Evolutionary conservation across 352 stramenopile species (phyloP).

Genomic region (Elongisporangium anandrum): DNA sequence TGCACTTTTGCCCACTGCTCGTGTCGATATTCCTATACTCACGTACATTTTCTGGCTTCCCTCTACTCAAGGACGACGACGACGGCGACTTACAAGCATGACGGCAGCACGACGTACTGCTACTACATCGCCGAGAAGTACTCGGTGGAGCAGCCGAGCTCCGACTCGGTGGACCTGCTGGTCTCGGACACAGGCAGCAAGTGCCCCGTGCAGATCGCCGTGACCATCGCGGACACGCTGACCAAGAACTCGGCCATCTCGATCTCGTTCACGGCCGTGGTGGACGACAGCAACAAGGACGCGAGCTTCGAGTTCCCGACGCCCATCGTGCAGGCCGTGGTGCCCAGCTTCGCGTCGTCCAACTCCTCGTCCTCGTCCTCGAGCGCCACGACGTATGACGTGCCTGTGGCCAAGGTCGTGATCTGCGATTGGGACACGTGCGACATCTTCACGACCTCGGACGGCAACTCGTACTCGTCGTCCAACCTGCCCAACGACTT

Average conservation of each 20-base stretch:
- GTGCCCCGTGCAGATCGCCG: conserved; percentile 64
- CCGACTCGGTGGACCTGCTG: conserved; percentile 32
- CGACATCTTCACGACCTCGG: conserved; percentile 48
- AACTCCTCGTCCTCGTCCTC: conserved; percentile 21
- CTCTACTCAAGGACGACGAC: background rate
- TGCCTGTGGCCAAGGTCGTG: conserved; percentile 65
- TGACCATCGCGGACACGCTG: conserved; percentile 50
- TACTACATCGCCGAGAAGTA: conserved; percentile 72
- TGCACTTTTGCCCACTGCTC: background rate
- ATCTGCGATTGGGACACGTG: conserved; percentile 78
- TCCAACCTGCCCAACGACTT: conserved; percentile 77
- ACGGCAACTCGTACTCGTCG: conserved; percentile 47
- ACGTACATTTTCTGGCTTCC: background rate
- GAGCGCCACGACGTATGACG: conserved; percentile 39
- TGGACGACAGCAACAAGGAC: conserved; percentile 39
- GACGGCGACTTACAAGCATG: conserved; percentile 64
- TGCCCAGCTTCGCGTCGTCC: conserved; percentile 36
- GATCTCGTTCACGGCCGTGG: conserved; percentile 57
- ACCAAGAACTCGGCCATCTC: conserved; percentile 43
- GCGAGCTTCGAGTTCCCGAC: conserved; percentile 53
- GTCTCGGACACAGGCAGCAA: conserved; percentile 24
- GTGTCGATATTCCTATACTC: background rate
- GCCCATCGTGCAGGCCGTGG: conserved; percentile 29
- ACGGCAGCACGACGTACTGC: conserved; percentile 78
- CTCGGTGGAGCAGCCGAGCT: conserved; percentile 33